These are phyloP conservation scores for Delonix regia DNA, from an alignment of 306 rosid species.

Conservation along the genomic window DNA sequence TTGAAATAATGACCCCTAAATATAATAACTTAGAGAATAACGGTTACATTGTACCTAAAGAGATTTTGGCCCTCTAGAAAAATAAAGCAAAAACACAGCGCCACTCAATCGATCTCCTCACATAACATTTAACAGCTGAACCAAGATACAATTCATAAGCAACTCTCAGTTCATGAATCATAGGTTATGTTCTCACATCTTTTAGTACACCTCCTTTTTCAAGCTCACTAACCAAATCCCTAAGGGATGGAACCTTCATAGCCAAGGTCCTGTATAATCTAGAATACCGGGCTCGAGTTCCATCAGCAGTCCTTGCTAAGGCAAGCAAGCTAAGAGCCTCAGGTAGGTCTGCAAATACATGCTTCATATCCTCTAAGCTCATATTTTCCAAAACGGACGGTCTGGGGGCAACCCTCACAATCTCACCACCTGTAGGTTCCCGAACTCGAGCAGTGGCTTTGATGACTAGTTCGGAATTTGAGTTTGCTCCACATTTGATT, in stretches of 20 bases:
- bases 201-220: conserved; percentile 79
- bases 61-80: conserved; percentile 9
- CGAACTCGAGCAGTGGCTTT: conserved; percentile 91
- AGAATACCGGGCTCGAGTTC: conserved; percentile 90
- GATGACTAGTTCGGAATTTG: conserved; percentile 84
- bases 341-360: conserved; percentile 77
- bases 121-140: not conserved
- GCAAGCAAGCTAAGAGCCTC: conserved; percentile 98
- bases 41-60: conserved; percentile 33
- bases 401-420: conserved; percentile 86
- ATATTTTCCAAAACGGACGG: conserved; percentile 77
- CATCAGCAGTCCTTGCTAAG: conserved; percentile 92
- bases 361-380: conserved; percentile 89
- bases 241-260: conserved; percentile 85
- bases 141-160: not conserved
- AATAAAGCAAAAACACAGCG: conserved; percentile 25
- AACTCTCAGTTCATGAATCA: conserved; percentile 4
- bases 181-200: conserved; percentile 65
- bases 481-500: conserved; percentile 93
- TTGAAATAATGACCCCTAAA: conserved; percentile 21
- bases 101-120: not conserved
- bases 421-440: conserved; percentile 94
- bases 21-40: conserved; percentile 29
- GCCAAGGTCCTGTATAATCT: conserved; percentile 89
- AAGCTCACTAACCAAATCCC: conserved; percentile 81